Evolutionary conservation across 2,329 filamentous ascomycete genomes (phyloP), one percentile per base, ranked within the genome.

Genomic region (Aspergillus texensis): DNA sequence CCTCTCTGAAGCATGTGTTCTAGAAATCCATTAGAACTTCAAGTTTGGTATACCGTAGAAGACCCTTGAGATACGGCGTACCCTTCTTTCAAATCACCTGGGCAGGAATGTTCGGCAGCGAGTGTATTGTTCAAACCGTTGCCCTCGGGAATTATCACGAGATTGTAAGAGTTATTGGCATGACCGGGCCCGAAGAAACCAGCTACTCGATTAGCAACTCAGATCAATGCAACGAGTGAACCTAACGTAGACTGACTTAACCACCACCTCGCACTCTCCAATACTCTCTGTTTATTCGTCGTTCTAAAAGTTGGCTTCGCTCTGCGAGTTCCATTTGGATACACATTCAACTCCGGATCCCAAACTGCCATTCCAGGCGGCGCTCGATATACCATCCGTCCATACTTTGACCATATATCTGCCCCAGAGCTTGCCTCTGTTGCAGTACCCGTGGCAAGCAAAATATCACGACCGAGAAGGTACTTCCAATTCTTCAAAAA

Each of bases 401-500:
- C 85, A 64, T 86, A 86, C 45, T 78, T 75, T 64, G 82, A 81
- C 84, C 84, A 86, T 69, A 86, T 85, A n/a, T 76, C 72, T 4
- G 83, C 81, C 19, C 85, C 85, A 9, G 80, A 71, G 8, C 72
- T 67, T 59, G 85, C 84, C 66, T 85, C 83, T 1, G 83, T 84
- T 1, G 73, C 68, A 14, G 83, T 83, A 46, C 84, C 84, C 5
- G 79, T 70, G 34, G 79, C 80, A 14, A 83, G 83, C 14, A 86
- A 73, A 32, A 79, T 77, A 30, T 79, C 77, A 21, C 16, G 26
- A 19, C 50, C 50, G 11, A 59, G 67, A 14, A 77, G 68, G 66
- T 86, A 85, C 28, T 75, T 66, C 75, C 85, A 86, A 32, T 72
- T 70, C 66, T 86, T 86, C 59, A 87, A 70, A 68, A 88, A 87